Evolutionary conservation across 1,284 basidiomycete species (phyloP), one percentile per base, ranked within the genome.

Genomic region (Malassezia caprae): DNA sequence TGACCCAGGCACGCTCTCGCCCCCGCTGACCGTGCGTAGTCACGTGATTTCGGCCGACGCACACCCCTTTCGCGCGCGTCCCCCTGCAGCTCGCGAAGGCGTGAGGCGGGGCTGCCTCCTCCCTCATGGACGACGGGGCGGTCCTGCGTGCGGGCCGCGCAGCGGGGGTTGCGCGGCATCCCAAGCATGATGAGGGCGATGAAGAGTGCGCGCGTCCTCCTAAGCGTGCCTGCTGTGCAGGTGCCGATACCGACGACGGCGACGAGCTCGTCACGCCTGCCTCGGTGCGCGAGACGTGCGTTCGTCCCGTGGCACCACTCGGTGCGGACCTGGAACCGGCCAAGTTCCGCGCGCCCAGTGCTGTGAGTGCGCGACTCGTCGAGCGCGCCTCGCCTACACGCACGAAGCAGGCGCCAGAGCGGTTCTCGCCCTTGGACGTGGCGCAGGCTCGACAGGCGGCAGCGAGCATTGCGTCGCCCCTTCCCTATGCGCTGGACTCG

Each of bases 321-420:
- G 50, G 28, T 11, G 27, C 39, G n/a, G 48, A 50, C n/a, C 17
- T 40, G 15, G 10, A 19, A 23, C 46, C 53, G 4, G 53, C 47
- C 11, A 37, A 27, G 17, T 48, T 51, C 17, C 35, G 37, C 8
- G 10, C 46, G 13, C 48, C 42, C 1, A 30, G 41, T 19, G 43
- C 39, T 27, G 42, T 30, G 10, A 28, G 41, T 13, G 10, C 11
- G 17, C 48, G 48, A 8, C 48, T 56, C 15, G 21, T 30, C 6
- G 35, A 56, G 48, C 54, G 54, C 3, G 54, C 54, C 7, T 51
- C 48, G 30, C 54, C 54, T 11, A 41, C 44, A 13, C 27, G 21
- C n/a, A 40, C 31, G 27, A 51, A 45, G 11, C 42, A 21, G 2
- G 19, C 32, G 26, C 32, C 44, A 3, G 13, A 21, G 31, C 21